Evolutionary conservation across 345 rosid species (phyloP).

Genomic region (Linum usitatissimum): DNA sequence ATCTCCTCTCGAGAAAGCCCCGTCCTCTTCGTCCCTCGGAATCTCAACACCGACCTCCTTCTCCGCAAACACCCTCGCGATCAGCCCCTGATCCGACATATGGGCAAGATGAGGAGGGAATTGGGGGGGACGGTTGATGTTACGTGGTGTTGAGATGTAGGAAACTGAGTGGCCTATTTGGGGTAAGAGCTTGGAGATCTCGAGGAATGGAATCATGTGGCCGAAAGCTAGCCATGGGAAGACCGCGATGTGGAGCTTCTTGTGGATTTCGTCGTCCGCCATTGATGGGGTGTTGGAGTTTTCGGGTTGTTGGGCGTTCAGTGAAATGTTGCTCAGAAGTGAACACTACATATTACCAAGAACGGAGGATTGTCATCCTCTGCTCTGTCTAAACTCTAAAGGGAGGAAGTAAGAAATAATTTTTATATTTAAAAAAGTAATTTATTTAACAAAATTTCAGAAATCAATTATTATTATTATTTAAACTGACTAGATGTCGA

Average conservation of each 20-base stretch:
- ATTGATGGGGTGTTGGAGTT: no score
- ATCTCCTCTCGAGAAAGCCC: conserved; percentile 13
- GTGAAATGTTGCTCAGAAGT: no score
- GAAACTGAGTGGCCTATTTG: conserved; percentile 8
- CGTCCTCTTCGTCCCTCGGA: conserved; percentile 14
- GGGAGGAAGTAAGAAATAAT: no score
- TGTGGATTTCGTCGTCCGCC: not conserved
- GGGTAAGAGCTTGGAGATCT: conserved; percentile 9
- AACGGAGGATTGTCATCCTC: no score
- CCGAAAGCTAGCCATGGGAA: conserved; percentile 18
- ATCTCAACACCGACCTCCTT: conserved; percentile 14
- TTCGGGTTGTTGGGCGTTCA: no score
- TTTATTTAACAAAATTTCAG: no score
- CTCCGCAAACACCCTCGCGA: conserved; percentile 10
- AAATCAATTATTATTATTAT: no score
- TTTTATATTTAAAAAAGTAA: no score
- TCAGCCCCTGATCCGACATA: conserved; percentile 13
- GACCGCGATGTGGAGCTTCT: conserved; percentile 7
- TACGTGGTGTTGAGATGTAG: conserved; percentile 12
- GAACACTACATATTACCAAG: no score
- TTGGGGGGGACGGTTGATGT: conserved; percentile 11
- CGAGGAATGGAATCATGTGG: conserved; percentile 8
- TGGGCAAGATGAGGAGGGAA: not conserved
- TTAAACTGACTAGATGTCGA: no score
- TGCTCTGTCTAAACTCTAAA: no score